phyloP scores from a whole-genome alignment of 1,139 yeast genomes.

The Wickerhamomyces sp. region DNA sequence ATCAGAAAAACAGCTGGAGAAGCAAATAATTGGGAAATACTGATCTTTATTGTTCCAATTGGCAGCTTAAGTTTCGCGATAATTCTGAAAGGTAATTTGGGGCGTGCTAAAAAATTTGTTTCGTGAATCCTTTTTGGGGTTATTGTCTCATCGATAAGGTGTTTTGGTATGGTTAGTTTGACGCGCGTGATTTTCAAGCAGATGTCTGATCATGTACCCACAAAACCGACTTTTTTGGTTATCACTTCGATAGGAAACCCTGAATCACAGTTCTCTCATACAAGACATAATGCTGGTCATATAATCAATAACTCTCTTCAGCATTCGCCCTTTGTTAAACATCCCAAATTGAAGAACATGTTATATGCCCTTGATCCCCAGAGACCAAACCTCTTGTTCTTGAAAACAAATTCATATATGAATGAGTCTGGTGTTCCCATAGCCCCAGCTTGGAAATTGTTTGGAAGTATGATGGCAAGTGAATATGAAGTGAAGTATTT shows the following conservation, averaged over 20 bases:
- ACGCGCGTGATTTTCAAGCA: neutral
- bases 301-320: conserved; percentile 34
- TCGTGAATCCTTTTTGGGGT: no score
- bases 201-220: conserved; percentile 5
- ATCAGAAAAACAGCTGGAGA: no score
- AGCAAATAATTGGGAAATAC: no score
- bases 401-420: conserved; percentile 58
- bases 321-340: conserved; percentile 19
- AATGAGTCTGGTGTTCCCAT: conserved; percentile 61
- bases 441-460: conserved; percentile 41
- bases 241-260: conserved; percentile 79
- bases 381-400: conserved; percentile 30
- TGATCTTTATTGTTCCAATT: no score
- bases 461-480: conserved; percentile 23
- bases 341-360: conserved; percentile 22
- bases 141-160: no score
- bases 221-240: conserved; percentile 30
- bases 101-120: no score
- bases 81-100: no score
- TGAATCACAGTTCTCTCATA: conserved; percentile 50
- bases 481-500: conserved; percentile 39
- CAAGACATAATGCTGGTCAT: conserved; percentile 82
- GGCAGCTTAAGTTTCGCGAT: no score
- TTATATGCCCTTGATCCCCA: conserved; percentile 15
- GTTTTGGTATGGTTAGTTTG: conserved; percentile 2